A percentile compares a stretch with the other conserved stretches of the same genome.
Conservation (phyloP, 331 rosid genomes). For the Malus hybrid region DNA sequence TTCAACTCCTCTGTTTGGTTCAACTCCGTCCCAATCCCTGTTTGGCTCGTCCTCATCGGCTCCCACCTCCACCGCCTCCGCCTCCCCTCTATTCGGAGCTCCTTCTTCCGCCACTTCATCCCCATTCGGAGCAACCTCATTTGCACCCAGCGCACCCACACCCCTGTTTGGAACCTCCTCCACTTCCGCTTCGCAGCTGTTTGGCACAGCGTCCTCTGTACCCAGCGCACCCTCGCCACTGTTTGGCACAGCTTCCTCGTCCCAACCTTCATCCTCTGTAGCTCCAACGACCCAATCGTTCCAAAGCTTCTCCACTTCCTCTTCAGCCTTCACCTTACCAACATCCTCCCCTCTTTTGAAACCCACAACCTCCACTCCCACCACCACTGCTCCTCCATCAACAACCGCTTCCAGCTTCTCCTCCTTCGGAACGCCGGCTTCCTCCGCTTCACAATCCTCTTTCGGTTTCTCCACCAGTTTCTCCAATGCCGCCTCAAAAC, state of each 20-base stretch:
- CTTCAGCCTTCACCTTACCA: slow-evolving; percentile 23
- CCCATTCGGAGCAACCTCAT: too few species aligned
- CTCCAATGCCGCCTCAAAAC: background rate
- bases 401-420: background rate
- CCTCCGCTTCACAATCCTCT: background rate
- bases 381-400: slow-evolving; percentile 14
- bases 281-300: background rate
- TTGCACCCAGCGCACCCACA: background rate
- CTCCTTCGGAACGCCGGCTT: background rate
- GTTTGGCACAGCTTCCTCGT: slow-evolving; percentile 5
- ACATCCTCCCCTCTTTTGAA: slow-evolving; percentile 21
- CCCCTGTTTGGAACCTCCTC: too few species aligned
- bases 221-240: too few species aligned
- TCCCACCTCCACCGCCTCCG: background rate
- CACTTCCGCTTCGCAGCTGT: too few species aligned
- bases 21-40: too few species aligned
- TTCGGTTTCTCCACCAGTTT: background rate
- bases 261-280: background rate
- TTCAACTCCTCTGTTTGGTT: too few species aligned
- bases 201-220: too few species aligned
- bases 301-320: slow-evolving; percentile 16
- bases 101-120: too few species aligned
- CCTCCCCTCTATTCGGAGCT: background rate
- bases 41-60: too few species aligned
- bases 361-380: slow-evolving; percentile 11